Conservation (phyloP, 2,329 filamentous ascomycete genomes). For the Ampelomyces quisqualis region DNA sequence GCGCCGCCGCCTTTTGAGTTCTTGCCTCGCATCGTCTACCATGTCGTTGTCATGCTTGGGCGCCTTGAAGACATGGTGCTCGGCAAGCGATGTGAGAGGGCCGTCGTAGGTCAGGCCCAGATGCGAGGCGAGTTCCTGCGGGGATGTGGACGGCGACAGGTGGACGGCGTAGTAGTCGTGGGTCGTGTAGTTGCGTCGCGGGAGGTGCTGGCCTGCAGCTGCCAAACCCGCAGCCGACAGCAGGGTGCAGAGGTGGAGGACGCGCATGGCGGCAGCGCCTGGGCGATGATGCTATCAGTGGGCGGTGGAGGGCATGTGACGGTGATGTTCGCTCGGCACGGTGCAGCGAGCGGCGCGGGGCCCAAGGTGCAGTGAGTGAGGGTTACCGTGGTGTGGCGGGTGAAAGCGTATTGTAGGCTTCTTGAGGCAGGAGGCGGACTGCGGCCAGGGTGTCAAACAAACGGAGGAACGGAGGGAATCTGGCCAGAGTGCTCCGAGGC, state of each 20-base stretch:
- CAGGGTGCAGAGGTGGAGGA: conserved; percentile 51
- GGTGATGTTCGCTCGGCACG: conserved; percentile 1
- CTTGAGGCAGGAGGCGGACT: conserved; percentile 17
- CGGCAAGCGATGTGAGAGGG: conserved; percentile 70
- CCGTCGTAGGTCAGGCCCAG: conserved; percentile 82
- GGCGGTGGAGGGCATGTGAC: conserved; percentile 20
- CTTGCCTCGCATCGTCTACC: conserved; percentile 53
- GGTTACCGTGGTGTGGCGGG: conserved; percentile 3
- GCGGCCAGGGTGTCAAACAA: conserved; percentile 2
- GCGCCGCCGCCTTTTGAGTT: conserved; percentile 59
- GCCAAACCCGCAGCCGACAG: conserved; percentile 39
- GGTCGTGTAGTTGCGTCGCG: conserved; percentile 69
- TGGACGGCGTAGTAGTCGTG: conserved; percentile 95
- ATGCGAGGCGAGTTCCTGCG: conserved; percentile 67
- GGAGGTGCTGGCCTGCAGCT: conserved; percentile 42
- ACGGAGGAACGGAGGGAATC: background rate
- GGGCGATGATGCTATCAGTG: conserved; percentile 11
- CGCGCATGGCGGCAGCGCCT: conserved; percentile 33
- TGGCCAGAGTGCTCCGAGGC: no score
- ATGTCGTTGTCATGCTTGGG: conserved; percentile 58
- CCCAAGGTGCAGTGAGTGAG: background rate
- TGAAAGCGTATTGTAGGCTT: conserved; percentile 14
- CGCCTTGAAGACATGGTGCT: conserved; percentile 85
- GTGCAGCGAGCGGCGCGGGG: conserved; percentile 2
- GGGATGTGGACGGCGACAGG: conserved; percentile 65